A percentile compares a stretch with the other conserved stretches of the same genome.
Evolutionary conservation across 2,329 filamentous ascomycete species (phyloP).

Genomic region (Anthostomella pinea): DNA sequence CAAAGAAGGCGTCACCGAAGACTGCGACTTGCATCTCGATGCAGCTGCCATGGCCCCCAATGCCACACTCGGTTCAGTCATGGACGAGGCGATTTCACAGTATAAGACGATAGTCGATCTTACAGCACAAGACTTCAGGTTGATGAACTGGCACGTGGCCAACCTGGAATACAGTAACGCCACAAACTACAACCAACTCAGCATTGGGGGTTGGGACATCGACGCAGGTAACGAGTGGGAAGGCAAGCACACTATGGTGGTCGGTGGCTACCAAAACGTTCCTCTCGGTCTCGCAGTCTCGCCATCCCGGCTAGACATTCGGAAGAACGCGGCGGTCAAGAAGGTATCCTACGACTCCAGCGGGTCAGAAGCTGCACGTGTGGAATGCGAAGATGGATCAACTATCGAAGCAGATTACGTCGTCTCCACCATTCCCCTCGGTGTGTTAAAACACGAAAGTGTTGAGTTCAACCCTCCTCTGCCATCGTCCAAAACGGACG

Average conservation of each 20-base stretch:
- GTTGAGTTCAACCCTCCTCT: constrained; percentile 87
- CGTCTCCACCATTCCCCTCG: constrained; percentile 86
- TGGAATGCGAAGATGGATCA: constrained; percentile 77
- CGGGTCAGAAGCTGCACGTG: constrained; percentile 48
- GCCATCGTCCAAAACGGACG: constrained; percentile 80
- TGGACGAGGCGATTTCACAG: constrained; percentile 87
- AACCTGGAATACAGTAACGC: constrained; percentile 98
- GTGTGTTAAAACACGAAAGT: constrained; percentile 80
- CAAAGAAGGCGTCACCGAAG: constrained; percentile 58
- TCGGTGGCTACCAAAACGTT: constrained; percentile 91
- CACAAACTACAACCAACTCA: constrained; percentile 80
- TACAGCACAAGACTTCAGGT: constrained; percentile 78
- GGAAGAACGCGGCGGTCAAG: constrained; percentile 68
- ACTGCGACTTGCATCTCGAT: constrained; percentile 70
- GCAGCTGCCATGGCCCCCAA: constrained; percentile 58
- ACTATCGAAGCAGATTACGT: constrained; percentile 81
- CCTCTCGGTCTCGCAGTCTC: constrained; percentile 80
- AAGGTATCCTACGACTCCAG: constrained; percentile 64
- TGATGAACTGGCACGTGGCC: constrained; percentile 97
- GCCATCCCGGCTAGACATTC: constrained; percentile 74
- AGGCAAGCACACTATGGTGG: constrained; percentile 87
- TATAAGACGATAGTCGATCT: constrained; percentile 82
- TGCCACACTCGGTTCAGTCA: constrained; percentile 83
- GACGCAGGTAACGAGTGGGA: constrained; percentile 98
- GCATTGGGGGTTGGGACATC: constrained; percentile 90